Conservation (phyloP, 2,329 filamentous ascomycete species). For the Parascedosporium putredinis region DNA sequence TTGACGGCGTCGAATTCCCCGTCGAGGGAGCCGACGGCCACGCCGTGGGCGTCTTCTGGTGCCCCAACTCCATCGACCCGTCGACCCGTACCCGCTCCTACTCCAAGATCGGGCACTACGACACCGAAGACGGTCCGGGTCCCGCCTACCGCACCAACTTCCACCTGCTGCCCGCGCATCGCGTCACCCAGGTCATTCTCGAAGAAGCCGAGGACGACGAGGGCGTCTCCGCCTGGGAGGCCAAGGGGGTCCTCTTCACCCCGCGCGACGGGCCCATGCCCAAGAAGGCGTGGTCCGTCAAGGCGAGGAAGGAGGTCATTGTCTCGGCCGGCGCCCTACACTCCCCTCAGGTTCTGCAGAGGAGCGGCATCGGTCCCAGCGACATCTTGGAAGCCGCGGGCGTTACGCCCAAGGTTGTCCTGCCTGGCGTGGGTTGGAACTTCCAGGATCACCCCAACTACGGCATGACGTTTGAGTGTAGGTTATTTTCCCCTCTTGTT, state of each 20-base stretch:
- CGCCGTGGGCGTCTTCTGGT: conserved; percentile 20
- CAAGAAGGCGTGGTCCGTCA: conserved; percentile 3
- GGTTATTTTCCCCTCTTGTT: background rate
- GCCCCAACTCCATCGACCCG: conserved; percentile 19
- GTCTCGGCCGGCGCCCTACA: conserved; percentile 30
- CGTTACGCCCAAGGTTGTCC: conserved; percentile 41
- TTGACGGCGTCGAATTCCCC: conserved; percentile 17
- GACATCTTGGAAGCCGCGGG: conserved; percentile 24
- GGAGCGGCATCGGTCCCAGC: conserved; percentile 28
- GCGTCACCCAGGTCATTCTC: conserved; percentile 11
- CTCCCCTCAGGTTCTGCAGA: conserved; percentile 31
- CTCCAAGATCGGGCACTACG: conserved; percentile 19
- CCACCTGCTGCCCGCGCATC: conserved; percentile 11
- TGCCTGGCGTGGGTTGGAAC: conserved; percentile 52
- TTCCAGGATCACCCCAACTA: conserved; percentile 37
- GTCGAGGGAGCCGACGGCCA: conserved; percentile 17
- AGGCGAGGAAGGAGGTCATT: conserved; percentile 26
- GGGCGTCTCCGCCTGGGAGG: conserved; percentile 4
- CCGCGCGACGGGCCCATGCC: conserved; percentile 11
- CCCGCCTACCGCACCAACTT: conserved; percentile 8
- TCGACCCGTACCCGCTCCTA: conserved; percentile 18
- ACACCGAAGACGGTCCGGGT: conserved; percentile 12
- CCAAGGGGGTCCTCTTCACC: conserved; percentile 8
- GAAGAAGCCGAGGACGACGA: background rate
- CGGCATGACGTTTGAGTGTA: conserved; percentile 13